phyloP scores from a whole-genome alignment of 768 basidiomycete species.

The Coprinopsis marcescibilis region DNA sequence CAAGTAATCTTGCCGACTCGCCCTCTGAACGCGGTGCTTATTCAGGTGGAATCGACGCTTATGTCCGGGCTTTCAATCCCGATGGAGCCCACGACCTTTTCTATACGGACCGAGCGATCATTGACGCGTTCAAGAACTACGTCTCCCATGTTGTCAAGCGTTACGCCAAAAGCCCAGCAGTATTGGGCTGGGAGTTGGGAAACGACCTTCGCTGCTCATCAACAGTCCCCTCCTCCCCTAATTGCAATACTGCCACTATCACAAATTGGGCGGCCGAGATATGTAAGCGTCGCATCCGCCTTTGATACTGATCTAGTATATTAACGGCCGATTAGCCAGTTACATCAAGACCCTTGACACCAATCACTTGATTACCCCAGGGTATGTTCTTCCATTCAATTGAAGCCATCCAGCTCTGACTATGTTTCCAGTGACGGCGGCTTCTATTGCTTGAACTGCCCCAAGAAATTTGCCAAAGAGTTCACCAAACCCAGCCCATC shows the following conservation, averaged over 20 bases:
- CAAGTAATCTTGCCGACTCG: neutral
- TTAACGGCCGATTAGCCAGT: slow-evolving; percentile 10
- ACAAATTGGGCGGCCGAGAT: slow-evolving; percentile 26
- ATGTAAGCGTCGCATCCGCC: slow-evolving; percentile 13
- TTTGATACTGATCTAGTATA: neutral
- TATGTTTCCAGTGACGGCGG: slow-evolving; percentile 20
- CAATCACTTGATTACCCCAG: slow-evolving; percentile 31
- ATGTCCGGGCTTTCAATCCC: slow-evolving; percentile 24
- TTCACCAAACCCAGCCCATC: slow-evolving; percentile 14
- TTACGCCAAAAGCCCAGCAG: slow-evolving; percentile 22
- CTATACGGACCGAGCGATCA: slow-evolving; percentile 28
- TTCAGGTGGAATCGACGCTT: slow-evolving; percentile 34
- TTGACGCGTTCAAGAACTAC: slow-evolving; percentile 29
- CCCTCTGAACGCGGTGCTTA: neutral
- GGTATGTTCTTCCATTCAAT: slow-evolving; percentile 17
- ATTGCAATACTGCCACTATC: slow-evolving; percentile 22
- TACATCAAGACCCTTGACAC: slow-evolving; percentile 25
- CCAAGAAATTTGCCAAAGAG: slow-evolving; percentile 22
- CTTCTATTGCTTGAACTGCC: slow-evolving; percentile 27
- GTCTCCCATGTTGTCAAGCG: slow-evolving; percentile 22
- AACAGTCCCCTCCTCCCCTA: slow-evolving; percentile 14
- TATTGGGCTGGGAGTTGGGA: slow-evolving; percentile 26
- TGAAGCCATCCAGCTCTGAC: neutral
- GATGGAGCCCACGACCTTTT: slow-evolving; percentile 30
- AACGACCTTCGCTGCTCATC: slow-evolving; percentile 22